Evolutionary conservation across 2,329 filamentous ascomycete species (phyloP).

Genomic region (Thermomyces lanuginosus): DNA sequence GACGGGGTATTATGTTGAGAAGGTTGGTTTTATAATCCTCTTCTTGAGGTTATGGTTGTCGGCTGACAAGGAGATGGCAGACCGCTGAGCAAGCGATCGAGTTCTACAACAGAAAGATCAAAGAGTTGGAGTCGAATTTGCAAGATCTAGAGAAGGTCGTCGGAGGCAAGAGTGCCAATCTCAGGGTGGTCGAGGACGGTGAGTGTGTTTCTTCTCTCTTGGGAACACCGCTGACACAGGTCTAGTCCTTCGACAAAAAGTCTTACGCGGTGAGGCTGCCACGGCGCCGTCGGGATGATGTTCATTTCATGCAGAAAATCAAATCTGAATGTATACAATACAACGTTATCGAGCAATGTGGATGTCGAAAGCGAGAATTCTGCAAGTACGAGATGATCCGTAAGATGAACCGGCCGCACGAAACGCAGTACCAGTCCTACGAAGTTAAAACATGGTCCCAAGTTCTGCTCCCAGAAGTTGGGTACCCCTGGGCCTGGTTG

Average conservation of each 20-base stretch:
- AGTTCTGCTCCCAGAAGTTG: constrained; percentile 12
- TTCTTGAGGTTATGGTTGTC: neutral
- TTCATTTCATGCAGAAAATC: neutral
- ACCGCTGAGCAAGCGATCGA: constrained; percentile 43
- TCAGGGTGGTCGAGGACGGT: constrained; percentile 81
- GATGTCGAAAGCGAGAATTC: too few relatives aligned
- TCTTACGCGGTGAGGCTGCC: constrained; percentile 29
- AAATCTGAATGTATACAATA: too few relatives aligned
- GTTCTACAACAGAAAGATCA: constrained; percentile 54
- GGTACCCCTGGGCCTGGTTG: neutral
- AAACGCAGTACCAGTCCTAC: too few relatives aligned
- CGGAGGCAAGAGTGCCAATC: constrained; percentile 63
- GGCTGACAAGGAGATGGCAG: constrained; percentile 11
- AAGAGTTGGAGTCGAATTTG: constrained; percentile 47
- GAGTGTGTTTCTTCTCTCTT: constrained; percentile 13
- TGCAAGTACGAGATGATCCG: too few relatives aligned
- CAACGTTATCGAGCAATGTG: too few relatives aligned
- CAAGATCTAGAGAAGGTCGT: constrained; percentile 53
- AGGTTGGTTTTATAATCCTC: constrained; percentile 38
- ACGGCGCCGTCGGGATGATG: constrained; percentile 14
- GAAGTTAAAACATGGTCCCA: constrained; percentile 16
- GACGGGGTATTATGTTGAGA: constrained; percentile 89
- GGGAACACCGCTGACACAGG: constrained; percentile 9
- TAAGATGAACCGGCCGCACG: too few relatives aligned
- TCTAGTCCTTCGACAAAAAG: constrained; percentile 36